A percentile compares a stretch with the other conserved stretches of the same genome.
phyloP scores from a whole-genome alignment of 352 stramenopile genomes.

The Peronospora destructor region DNA sequence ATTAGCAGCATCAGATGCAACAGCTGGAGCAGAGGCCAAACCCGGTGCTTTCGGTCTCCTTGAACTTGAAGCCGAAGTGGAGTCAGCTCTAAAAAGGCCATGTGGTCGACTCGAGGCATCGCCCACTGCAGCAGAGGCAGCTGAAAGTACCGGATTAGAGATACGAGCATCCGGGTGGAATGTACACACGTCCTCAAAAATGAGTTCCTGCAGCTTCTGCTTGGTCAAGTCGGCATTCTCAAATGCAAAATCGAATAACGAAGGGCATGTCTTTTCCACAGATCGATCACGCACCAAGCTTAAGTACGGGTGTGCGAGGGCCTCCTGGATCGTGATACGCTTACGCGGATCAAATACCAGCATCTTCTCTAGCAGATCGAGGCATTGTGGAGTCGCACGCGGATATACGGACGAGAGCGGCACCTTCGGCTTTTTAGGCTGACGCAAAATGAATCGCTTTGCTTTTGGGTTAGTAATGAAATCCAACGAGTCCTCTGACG shows the following conservation, averaged over 20 bases:
- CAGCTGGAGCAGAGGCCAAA: conserved; percentile 13
- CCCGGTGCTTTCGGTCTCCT: conserved; percentile 7
- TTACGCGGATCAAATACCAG: conserved; percentile 89
- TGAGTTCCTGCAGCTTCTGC: conserved; percentile 85
- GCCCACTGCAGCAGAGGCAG: conserved; percentile 5
- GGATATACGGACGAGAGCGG: conserved; percentile 82
- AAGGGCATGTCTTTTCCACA: conserved; percentile 70
- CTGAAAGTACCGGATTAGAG: conserved; percentile 25
- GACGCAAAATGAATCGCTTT: conserved; percentile 82
- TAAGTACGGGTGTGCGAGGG: conserved; percentile 75
- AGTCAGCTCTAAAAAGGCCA: conserved; percentile 15
- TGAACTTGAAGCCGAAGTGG: conserved; percentile 11
- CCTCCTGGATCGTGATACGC: conserved; percentile 74
- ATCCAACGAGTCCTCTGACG: conserved; percentile 69
- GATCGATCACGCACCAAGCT: conserved; percentile 62
- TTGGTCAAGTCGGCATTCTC: conserved; percentile 87
- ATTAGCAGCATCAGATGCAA: conserved; percentile 6
- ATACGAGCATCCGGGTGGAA: conserved; percentile 83
- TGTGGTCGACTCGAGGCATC: conserved; percentile 15
- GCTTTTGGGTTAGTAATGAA: conserved; percentile 88
- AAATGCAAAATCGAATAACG: conserved; percentile 81
- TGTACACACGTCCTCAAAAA: conserved; percentile 86
- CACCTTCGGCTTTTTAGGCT: conserved; percentile 83
- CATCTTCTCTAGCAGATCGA: conserved; percentile 91
- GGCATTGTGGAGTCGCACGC: conserved; percentile 63